phyloP scores from a whole-genome alignment of 164 flowering plant genomes.

The Magnolia kwangsiensis region DNA sequence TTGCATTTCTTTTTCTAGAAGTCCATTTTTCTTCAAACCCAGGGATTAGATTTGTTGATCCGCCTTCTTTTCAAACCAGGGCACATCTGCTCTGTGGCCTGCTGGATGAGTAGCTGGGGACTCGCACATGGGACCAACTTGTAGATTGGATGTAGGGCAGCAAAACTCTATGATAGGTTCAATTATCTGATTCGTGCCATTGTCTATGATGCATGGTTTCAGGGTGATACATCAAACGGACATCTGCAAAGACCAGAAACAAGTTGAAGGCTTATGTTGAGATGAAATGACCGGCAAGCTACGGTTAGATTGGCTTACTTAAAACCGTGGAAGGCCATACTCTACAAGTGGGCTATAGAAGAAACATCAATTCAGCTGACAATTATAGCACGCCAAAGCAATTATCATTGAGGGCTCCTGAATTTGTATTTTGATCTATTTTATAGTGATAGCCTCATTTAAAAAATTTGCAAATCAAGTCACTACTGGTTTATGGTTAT shows the following conservation, averaged over 20 bases:
- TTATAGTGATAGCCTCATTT: no score
- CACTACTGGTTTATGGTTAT: no score
- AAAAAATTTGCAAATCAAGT: no score
- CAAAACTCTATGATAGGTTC: not conserved
- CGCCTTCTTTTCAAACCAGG: not conserved
- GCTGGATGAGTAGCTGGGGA: not conserved
- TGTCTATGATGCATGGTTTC: not conserved
- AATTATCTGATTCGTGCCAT: not conserved
- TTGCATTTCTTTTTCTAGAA: no score
- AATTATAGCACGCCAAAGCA: no score
- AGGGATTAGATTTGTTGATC: no score
- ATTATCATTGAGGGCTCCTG: no score
- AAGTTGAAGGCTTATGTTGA: not conserved
- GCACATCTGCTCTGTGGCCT: not conserved
- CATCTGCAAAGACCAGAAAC: slow-evolving; percentile 9
- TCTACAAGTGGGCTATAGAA: not conserved
- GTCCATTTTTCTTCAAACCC: no score
- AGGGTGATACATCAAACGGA: slow-evolving; percentile 14
- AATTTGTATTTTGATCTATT: no score
- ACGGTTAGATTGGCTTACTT: no score
- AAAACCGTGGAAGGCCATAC: not conserved
- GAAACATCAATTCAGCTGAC: no score
- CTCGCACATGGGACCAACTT: not conserved
- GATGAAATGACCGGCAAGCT: not conserved
- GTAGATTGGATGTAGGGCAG: not conserved